These are phyloP conservation scores for Tremellales sp. DNA, from an alignment of 1,284 basidiomycete species.

Conservation along the genomic window DNA sequence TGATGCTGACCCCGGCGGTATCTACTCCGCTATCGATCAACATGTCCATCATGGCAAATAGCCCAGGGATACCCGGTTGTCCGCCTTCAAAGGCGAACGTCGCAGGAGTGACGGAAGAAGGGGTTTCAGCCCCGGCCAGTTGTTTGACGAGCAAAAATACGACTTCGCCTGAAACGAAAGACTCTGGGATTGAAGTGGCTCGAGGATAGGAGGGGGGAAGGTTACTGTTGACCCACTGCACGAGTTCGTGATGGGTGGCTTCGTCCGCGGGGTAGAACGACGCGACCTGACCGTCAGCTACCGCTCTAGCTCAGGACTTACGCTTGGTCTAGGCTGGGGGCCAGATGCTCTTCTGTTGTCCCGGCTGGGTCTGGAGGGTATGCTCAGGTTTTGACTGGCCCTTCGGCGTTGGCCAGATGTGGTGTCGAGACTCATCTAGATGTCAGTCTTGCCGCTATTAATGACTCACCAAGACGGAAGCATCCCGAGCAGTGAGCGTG, in stretches of 20 bases:
- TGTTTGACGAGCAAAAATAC: conserved; percentile 49
- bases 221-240: conserved; percentile 81
- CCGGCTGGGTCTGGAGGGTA: conserved; percentile 22
- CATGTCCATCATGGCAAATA: conserved; percentile 84
- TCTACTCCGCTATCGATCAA: conserved; percentile 81
- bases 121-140: conserved; percentile 38
- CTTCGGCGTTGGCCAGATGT: conserved; percentile 25
- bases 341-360: conserved; percentile 42
- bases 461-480: conserved; percentile 70
- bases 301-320: conserved; percentile 1
- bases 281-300: conserved; percentile 15
- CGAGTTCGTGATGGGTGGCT: conserved; percentile 51
- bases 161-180: conserved; percentile 50
- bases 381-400: conserved; percentile 18
- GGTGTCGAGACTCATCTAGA: conserved; percentile 45
- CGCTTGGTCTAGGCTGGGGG: conserved; percentile 1
- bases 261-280: conserved; percentile 23
- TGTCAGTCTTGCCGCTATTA: conserved; percentile 24
- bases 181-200: conserved; percentile 54
- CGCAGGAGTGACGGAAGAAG: conserved; percentile 35
- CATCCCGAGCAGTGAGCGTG: conserved; percentile 81
- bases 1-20: conserved; percentile 82
- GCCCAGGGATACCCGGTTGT: conserved; percentile 62
- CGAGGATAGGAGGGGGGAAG: conserved; percentile 63
- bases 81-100: conserved; percentile 40